Evolutionary conservation across 202 grass and related monocot species (phyloP).

Genomic region (Elaeis oleifera): DNA sequence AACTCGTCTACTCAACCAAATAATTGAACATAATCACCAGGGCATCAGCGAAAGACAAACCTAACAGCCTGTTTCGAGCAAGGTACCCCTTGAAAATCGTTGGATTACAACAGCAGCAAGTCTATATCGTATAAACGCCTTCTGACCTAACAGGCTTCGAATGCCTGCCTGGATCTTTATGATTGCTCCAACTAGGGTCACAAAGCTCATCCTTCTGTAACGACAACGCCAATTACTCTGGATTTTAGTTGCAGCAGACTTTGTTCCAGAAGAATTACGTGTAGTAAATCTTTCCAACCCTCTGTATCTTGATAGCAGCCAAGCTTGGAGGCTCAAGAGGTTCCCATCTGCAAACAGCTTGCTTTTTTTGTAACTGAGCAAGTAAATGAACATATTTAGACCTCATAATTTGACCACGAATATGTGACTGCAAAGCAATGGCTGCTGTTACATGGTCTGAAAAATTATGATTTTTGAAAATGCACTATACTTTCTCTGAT

Average conservation of each 20-base stretch:
- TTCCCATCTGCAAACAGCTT: conserved; percentile 11
- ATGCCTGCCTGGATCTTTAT: conserved; percentile 33
- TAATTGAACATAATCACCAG: no score
- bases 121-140: conserved; percentile 13
- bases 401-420: conserved; percentile 13
- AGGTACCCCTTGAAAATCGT: conserved; percentile 36
- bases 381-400: conserved; percentile 15
- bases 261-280: conserved; percentile 13
- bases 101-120: conserved; percentile 35
- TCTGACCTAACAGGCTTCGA: conserved; percentile 25
- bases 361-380: conserved; percentile 12
- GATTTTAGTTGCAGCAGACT: conserved; percentile 40
- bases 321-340: conserved; percentile 19
- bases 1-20: no score
- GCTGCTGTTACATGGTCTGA: conserved; percentile 13
- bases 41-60: conserved; percentile 23
- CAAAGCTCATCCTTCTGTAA: conserved; percentile 29
- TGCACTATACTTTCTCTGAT: conserved; percentile 12
- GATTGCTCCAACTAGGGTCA: conserved; percentile 29
- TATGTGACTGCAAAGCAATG: conserved; percentile 14
- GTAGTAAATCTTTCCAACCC: conserved; percentile 33
- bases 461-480: conserved; percentile 6
- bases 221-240: conserved; percentile 47
- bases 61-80: conserved; percentile 43
- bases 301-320: conserved; percentile 48